Evolutionary conservation across 2,329 filamentous ascomycete genomes (phyloP).

Genomic region (Penicillium sp.): DNA sequence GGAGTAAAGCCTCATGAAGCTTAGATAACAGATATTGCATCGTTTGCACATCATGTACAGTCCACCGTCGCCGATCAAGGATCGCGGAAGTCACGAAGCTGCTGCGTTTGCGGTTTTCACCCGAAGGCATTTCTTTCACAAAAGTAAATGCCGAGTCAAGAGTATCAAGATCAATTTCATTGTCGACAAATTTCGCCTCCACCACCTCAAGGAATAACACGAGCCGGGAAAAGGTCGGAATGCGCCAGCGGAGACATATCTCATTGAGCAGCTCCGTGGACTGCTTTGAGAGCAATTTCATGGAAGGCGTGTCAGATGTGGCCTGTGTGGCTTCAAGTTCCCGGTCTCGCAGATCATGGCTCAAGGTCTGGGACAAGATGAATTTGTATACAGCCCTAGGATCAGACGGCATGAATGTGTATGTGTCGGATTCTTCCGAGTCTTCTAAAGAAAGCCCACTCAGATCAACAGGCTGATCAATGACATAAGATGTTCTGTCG

Average conservation of each 20-base stretch:
- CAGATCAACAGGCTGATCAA: conserved; percentile 64
- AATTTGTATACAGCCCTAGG: conserved; percentile 79
- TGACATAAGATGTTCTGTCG: conserved; percentile 52
- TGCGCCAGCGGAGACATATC: conserved; percentile 81
- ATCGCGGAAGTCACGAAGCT: conserved; percentile 50
- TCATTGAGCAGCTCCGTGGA: conserved; percentile 83
- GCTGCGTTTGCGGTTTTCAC: conserved; percentile 58
- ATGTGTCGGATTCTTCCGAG: conserved; percentile 56
- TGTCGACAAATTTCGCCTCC: conserved; percentile 78
- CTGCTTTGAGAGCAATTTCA: conserved; percentile 66
- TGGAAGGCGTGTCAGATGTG: conserved; percentile 48
- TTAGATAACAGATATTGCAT: conserved; percentile 74
- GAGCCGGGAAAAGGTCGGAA: conserved; percentile 77
- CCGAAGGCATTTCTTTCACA: conserved; percentile 68
- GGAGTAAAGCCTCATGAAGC: conserved; percentile 76
- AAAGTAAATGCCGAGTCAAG: conserved; percentile 81
- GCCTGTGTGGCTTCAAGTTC: conserved; percentile 52
- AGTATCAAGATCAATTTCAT: conserved; percentile 76
- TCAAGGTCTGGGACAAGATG: conserved; percentile 73
- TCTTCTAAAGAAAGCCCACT: conserved; percentile 61
- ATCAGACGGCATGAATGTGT: conserved; percentile 86
- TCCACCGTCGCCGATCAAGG: conserved; percentile 65
- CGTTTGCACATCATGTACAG: conserved; percentile 63
- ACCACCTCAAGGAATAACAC: conserved; percentile 82
- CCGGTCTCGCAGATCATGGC: conserved; percentile 58